Conservation (phyloP, 1,284 basidiomycete species). For the Cutaneotrichosporon dermatis region DNA sequence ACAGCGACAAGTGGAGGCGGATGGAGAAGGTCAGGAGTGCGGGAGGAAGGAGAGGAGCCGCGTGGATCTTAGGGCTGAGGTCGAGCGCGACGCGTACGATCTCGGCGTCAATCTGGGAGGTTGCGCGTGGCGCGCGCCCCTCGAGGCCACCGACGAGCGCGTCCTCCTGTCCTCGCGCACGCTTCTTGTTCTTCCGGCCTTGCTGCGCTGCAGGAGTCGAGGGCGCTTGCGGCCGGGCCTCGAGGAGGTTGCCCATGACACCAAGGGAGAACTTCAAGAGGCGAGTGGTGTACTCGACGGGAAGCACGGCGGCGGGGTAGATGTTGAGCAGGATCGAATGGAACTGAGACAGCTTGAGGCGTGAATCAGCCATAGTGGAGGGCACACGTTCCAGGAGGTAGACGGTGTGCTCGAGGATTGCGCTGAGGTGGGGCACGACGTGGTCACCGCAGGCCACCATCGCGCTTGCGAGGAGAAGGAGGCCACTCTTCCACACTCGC, state of each 20-base stretch:
- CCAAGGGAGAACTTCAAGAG: slow-evolving; percentile 37
- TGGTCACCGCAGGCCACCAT: slow-evolving; percentile 39
- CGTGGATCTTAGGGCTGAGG: slow-evolving; percentile 41
- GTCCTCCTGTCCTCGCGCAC: slow-evolving; percentile 69
- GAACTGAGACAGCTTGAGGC: slow-evolving; percentile 37
- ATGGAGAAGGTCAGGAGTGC: slow-evolving; percentile 56
- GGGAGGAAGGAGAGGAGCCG: slow-evolving; percentile 67
- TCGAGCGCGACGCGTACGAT: slow-evolving; percentile 57
- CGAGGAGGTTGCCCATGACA: slow-evolving; percentile 29
- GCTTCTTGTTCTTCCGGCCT: slow-evolving; percentile 62
- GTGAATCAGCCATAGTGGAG: slow-evolving; percentile 26
- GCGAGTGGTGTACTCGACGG: slow-evolving; percentile 36
- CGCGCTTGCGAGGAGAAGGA: slow-evolving; percentile 31
- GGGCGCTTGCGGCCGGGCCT: slow-evolving; percentile 13
- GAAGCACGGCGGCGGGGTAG: slow-evolving; percentile 32
- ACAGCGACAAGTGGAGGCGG: slow-evolving; percentile 50
- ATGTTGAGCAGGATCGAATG: slow-evolving; percentile 34
- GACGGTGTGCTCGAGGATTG: slow-evolving; percentile 42
- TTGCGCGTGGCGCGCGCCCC: slow-evolving; percentile 54
- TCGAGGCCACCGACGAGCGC: slow-evolving; percentile 61
- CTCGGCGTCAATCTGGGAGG: slow-evolving; percentile 55
- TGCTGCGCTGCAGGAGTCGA: background rate
- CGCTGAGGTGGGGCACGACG: slow-evolving; percentile 39
- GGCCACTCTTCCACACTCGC: slow-evolving; percentile 36
- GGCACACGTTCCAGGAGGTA: slow-evolving; percentile 39